Evolutionary conservation across 495 filamentous ascomycete genomes (phyloP), one percentile per base, ranked within the genome.

Genomic region (Hyaloscypha bicolor): DNA sequence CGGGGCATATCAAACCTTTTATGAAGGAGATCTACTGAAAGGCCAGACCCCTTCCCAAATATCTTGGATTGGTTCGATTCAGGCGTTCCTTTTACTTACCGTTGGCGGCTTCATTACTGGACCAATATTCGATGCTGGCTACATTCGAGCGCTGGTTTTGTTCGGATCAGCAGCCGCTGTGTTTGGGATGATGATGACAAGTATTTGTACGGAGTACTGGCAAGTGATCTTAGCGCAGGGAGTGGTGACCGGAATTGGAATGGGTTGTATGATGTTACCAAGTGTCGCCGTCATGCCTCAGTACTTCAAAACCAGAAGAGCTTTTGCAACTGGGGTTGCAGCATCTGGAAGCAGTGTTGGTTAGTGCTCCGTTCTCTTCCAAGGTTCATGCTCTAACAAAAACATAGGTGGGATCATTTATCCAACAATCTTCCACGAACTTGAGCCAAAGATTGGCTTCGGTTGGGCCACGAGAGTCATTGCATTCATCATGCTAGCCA

Each of bases 181-280:
- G 1, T 72, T 92, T 25, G 86, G 87, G 32, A 83, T 93, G 62
- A 93, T 95, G 77, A 86, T 87, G 81, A 87, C 88, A 2, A 89
- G 86, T 16, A 72, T 90, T 14, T 85, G 85, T 57, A 88, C 82
- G 9, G 69, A 83, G 57, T 90, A 89, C 74, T 94, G 86, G 86
- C 91, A 94, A 65, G 74, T 94, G 0, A 86, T 95, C 69, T 83
- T 95, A 2, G 82, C 91, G 0, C 92, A 95, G 70, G 91, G 90
- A 3, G 61, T 96, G 21, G 85, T 86, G 9, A 83, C 86, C 52
- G 93, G 93, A 0, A 70, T 94, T 55, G 91, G 90, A 0, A 86
- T 86, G 73, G 92, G 93, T 0, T 79, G 92, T 9, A 79, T 91
- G 67, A 93, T 92, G 71, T 84, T 86, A 64, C 91, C 91, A 2